Evolutionary conservation across 2,329 filamentous ascomycete genomes (phyloP).

Genomic region (Nemania sp.): DNA sequence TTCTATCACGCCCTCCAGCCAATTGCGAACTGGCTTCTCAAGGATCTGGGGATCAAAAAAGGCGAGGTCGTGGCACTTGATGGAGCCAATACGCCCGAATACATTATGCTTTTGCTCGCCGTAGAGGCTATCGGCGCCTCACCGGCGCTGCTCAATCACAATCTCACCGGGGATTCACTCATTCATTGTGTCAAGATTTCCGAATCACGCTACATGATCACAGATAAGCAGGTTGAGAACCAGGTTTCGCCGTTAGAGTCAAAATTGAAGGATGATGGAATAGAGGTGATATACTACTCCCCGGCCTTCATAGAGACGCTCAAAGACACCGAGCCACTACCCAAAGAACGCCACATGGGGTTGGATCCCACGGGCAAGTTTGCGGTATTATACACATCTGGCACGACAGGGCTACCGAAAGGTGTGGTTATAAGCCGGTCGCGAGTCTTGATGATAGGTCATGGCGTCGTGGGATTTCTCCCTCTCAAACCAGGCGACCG

Average conservation of each 20-base stretch:
- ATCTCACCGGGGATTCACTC: slow-evolving; percentile 71
- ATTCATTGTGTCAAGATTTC: slow-evolving; percentile 73
- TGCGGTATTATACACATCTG: slow-evolving; percentile 77
- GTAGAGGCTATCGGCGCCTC: slow-evolving; percentile 73
- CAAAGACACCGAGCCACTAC: slow-evolving; percentile 61
- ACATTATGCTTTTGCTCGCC: slow-evolving; percentile 73
- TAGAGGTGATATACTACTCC: slow-evolving; percentile 65
- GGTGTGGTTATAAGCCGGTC: slow-evolving; percentile 70
- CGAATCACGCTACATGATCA: slow-evolving; percentile 65
- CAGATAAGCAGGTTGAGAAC: slow-evolving; percentile 67
- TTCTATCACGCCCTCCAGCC: slow-evolving; percentile 65
- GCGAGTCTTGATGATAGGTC: slow-evolving; percentile 46
- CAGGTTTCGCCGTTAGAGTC: slow-evolving; percentile 69
- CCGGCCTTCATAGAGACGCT: slow-evolving; percentile 59
- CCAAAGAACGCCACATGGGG: slow-evolving; percentile 64
- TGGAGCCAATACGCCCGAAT: slow-evolving; percentile 74
- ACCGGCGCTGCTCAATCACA: slow-evolving; percentile 77
- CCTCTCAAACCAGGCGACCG: slow-evolving; percentile 58
- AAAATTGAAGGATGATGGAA: slow-evolving; percentile 64
- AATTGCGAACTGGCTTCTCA: slow-evolving; percentile 71
- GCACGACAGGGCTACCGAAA: slow-evolving; percentile 81
- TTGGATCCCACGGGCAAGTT: slow-evolving; percentile 65
- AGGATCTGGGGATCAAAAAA: slow-evolving; percentile 66
- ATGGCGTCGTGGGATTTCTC: slow-evolving; percentile 36
- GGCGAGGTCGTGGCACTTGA: slow-evolving; percentile 73